These are phyloP conservation scores for Rutstroemia sp. DNA, from an alignment of 2,329 filamentous ascomycete genomes.

Conservation along the genomic window DNA sequence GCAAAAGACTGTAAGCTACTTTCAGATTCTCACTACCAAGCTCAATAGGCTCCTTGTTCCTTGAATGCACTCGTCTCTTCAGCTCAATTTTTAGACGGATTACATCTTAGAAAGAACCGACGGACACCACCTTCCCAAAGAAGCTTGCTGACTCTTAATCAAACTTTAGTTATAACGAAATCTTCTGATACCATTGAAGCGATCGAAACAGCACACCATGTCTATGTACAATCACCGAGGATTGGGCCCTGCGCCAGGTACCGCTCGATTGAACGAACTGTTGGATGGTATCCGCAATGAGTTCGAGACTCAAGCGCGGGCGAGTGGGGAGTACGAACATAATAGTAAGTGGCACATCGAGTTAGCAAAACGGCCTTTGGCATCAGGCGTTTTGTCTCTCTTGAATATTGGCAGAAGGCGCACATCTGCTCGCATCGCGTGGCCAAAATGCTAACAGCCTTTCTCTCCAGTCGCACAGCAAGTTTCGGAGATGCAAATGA, in stretches of 20 bases:
- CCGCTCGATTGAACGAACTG: conserved; percentile 74
- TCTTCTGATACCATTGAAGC: not conserved
- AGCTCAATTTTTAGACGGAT: no score
- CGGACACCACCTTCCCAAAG: not conserved
- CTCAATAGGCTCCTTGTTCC: no score
- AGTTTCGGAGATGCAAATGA: conserved; percentile 90
- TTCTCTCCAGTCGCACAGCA: conserved; percentile 66
- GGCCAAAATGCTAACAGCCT: not conserved
- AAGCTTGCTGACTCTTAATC: not conserved
- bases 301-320: conserved; percentile 77
- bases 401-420: no score
- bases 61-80: no score
- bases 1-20: not conserved
- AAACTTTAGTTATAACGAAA: not conserved
- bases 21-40: not conserved
- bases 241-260: conserved; percentile 63
- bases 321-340: conserved; percentile 82
- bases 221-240: conserved; percentile 90
- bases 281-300: conserved; percentile 85
- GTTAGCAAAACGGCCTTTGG: not conserved
- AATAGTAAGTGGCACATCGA: conserved; percentile 62
- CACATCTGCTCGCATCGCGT: no score
- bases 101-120: not conserved
- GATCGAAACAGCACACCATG: conserved; percentile 33
- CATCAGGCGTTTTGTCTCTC: no score